A percentile compares a stretch with the other conserved stretches of the same genome.
Conservation (phyloP, 1,284 basidiomycete species). For the Ganoderma meredithae region DNA sequence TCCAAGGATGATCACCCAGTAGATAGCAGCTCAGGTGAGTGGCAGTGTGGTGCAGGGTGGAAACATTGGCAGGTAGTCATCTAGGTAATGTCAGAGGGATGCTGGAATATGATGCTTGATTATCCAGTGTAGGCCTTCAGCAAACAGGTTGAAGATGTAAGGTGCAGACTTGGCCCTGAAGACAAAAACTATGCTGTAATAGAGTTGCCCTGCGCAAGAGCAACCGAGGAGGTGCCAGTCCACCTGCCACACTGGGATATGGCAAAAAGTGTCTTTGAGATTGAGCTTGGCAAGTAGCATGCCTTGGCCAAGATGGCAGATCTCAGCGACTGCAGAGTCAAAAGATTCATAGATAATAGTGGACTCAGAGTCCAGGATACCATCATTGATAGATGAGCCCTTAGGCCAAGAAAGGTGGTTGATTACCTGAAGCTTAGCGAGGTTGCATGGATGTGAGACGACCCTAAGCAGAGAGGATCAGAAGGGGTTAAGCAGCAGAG, state of each 20-base stretch:
- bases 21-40: not conserved
- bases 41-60: slow-evolving; percentile 31
- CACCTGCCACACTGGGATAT: slow-evolving; percentile 42
- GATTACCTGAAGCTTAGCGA: slow-evolving; percentile 41
- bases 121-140: slow-evolving; percentile 47
- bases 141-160: slow-evolving; percentile 51
- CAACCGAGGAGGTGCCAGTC: slow-evolving; percentile 48
- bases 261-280: slow-evolving; percentile 45
- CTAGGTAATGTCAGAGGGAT: slow-evolving; percentile 13
- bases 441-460: slow-evolving; percentile 36
- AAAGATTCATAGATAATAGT: slow-evolving; percentile 41
- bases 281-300: slow-evolving; percentile 49
- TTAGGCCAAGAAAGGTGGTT: slow-evolving; percentile 48
- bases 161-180: slow-evolving; percentile 37
- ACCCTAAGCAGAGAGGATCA: slow-evolving; percentile 41
- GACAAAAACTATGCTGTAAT: slow-evolving; percentile 41
- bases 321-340: slow-evolving; percentile 17
- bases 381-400: slow-evolving; percentile 45
- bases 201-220: slow-evolving; percentile 41
- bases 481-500: slow-evolving; percentile 37
- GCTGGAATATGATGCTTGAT: slow-evolving; percentile 29
- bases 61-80: slow-evolving; percentile 20
- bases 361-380: slow-evolving; percentile 44
- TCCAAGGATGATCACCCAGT: slow-evolving; percentile 17
- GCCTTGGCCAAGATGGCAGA: slow-evolving; percentile 36